Conservation (phyloP, 2,329 filamentous ascomycete species). For the Tolypocladium tropicale region DNA sequence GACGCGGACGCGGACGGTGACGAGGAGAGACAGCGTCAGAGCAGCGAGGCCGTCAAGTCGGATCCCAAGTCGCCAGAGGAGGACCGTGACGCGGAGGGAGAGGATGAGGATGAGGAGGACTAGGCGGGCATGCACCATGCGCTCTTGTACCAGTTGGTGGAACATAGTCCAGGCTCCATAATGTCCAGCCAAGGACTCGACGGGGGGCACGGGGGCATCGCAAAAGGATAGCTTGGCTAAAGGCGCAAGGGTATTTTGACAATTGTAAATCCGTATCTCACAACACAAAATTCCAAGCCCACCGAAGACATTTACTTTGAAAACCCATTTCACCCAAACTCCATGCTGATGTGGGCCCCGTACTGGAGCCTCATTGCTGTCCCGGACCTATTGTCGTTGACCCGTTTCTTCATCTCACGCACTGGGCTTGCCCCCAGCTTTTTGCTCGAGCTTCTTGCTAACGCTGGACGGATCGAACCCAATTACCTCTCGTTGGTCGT, state of each 20-base stretch:
- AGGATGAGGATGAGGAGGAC: conserved; percentile 26
- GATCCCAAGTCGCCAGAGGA: conserved; percentile 19
- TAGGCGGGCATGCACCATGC: background rate
- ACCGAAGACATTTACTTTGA: no score
- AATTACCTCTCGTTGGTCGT: conserved; percentile 49
- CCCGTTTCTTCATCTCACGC: background rate
- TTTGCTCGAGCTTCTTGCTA: conserved; percentile 10
- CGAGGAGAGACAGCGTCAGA: conserved; percentile 7
- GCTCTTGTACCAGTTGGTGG: background rate
- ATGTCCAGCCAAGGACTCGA: background rate
- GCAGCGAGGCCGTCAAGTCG: conserved; percentile 11
- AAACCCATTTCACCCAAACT: background rate
- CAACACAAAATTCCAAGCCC: background rate
- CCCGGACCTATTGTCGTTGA: background rate
- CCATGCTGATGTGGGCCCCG: background rate
- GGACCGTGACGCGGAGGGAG: conserved; percentile 33
- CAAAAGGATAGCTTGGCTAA: background rate
- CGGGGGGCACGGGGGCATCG: background rate
- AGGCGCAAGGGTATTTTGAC: background rate
- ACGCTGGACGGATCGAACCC: conserved; percentile 33
- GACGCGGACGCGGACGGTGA: conserved; percentile 17
- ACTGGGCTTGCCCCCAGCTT: background rate
- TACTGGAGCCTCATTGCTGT: background rate
- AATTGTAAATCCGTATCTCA: background rate
- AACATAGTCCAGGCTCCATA: background rate